These are phyloP conservation scores for Ascochyta rabiei DNA, from an alignment of 2,329 filamentous ascomycete species.

Conservation along the genomic window DNA sequence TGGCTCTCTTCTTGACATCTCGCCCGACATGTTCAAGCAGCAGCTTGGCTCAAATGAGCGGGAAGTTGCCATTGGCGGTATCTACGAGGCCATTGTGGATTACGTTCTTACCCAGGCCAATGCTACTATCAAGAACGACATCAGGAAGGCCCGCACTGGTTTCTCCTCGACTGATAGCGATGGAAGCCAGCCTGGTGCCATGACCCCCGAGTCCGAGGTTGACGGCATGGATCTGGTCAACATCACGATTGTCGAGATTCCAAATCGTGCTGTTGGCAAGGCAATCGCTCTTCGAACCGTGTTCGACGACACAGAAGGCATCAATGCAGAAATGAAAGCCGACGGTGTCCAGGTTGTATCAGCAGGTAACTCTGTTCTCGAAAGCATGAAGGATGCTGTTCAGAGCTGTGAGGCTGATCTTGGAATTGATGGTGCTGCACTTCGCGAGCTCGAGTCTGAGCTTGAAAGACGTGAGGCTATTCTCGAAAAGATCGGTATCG, in stretches of 20 bases:
- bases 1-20: conserved; percentile 80
- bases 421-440: conserved; percentile 71
- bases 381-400: conserved; percentile 86
- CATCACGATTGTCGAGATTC: conserved; percentile 86
- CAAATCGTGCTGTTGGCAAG: conserved; percentile 79
- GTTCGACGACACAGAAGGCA: conserved; percentile 90
- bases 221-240: conserved; percentile 82
- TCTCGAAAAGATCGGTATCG: conserved; percentile 84
- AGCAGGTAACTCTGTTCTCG: conserved; percentile 79
- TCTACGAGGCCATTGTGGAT: conserved; percentile 94
- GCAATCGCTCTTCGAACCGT: conserved; percentile 87
- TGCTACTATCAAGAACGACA: conserved; percentile 76
- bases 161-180: conserved; percentile 71
- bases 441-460: conserved; percentile 76
- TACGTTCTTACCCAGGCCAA: conserved; percentile 94
- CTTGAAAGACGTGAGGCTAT: conserved; percentile 82
- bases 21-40: conserved; percentile 78
- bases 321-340: conserved; percentile 96
- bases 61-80: conserved; percentile 77
- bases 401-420: conserved; percentile 78
- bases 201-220: conserved; percentile 73
- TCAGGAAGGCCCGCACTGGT: conserved; percentile 69
- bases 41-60: conserved; percentile 87
- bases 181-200: conserved; percentile 57
- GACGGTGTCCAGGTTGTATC: conserved; percentile 81